Percentiles rank a stretch among this genome's conserved stretches.
Evolutionary conservation across 2,329 filamentous ascomycete species (phyloP).

Genomic region (Stylonectria norvegica): DNA sequence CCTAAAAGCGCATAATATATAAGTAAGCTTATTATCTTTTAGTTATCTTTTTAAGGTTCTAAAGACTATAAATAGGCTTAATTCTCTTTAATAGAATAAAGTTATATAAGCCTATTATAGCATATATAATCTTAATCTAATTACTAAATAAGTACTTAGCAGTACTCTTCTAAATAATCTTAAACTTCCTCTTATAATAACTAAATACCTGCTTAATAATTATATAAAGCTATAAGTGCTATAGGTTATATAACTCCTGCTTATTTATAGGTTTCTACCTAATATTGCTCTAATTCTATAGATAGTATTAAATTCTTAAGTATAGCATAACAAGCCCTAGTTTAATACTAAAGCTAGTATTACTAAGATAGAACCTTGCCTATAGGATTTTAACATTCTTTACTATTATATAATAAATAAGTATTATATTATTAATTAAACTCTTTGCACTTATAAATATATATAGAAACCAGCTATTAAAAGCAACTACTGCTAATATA

Average conservation of each 20-base stretch:
- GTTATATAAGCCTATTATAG: constrained; percentile 2
- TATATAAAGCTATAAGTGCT: constrained; percentile 1
- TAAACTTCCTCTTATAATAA: constrained; percentile 2
- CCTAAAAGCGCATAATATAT: too few relatives aligned
- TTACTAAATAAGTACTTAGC: constrained; percentile 4
- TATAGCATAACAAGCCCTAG: constrained; percentile 1
- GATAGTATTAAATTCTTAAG: constrained; percentile 1
- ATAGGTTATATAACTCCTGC: constrained; percentile 9
- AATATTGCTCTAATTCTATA: constrained; percentile 3
- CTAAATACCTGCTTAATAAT: too few relatives aligned
- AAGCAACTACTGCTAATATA: constrained; percentile 3
- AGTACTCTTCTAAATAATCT: constrained; percentile 2
- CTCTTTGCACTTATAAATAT: constrained; percentile 1
- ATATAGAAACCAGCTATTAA: constrained; percentile 3
- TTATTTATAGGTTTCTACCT: constrained; percentile 2
- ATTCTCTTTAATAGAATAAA: constrained; percentile 1
- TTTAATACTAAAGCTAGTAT: constrained; percentile 2
- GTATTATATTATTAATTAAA: constrained; percentile 4
- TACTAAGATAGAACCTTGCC: constrained; percentile 1
- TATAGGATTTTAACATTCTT: neutral
- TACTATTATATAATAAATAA: constrained; percentile 3
- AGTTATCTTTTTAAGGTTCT: too few relatives aligned
- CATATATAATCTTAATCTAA: constrained; percentile 7
- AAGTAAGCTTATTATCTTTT: too few relatives aligned
- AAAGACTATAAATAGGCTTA: too few relatives aligned